These are phyloP conservation scores for Vigna radiata DNA, from an alignment of 306 rosid species.

Conservation along the genomic window DNA sequence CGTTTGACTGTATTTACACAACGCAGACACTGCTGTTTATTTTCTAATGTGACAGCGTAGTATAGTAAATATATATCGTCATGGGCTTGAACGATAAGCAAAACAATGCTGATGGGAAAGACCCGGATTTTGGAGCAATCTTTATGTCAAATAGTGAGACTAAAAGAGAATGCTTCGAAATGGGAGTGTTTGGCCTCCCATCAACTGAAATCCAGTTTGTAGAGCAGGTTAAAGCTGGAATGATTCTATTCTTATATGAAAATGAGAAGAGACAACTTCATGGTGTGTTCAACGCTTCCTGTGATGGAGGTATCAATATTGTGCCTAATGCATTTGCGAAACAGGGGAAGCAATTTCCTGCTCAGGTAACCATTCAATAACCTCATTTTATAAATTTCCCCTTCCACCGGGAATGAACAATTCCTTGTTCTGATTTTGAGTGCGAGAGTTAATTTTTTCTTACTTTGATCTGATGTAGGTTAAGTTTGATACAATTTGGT, in stretches of 20 bases:
- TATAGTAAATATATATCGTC: constrained; percentile 32
- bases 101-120: constrained; percentile 48
- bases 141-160: constrained; percentile 51
- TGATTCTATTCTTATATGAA: constrained; percentile 69
- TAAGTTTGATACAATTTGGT: constrained; percentile 57
- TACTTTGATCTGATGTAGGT: constrained; percentile 49
- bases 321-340: constrained; percentile 53
- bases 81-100: constrained; percentile 47
- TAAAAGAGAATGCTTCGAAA: constrained; percentile 44
- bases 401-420: background rate
- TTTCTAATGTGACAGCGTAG: constrained; percentile 41
- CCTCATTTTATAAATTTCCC: constrained; percentile 2
- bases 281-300: constrained; percentile 65
- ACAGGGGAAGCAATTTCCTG: constrained; percentile 57
- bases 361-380: constrained; percentile 59
- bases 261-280: constrained; percentile 61
- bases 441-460: constrained; percentile 6
- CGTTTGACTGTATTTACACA: constrained; percentile 33
- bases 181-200: constrained; percentile 48
- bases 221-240: constrained; percentile 58
- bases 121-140: constrained; percentile 59
- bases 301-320: constrained; percentile 59
- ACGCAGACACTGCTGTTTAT: constrained; percentile 33
- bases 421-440: constrained; percentile 34
- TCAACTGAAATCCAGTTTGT: constrained; percentile 50